A percentile compares a stretch with the other conserved stretches of the same genome.
phyloP scores from a whole-genome alignment of 306 rosid species.

The Rosa rugosa region DNA sequence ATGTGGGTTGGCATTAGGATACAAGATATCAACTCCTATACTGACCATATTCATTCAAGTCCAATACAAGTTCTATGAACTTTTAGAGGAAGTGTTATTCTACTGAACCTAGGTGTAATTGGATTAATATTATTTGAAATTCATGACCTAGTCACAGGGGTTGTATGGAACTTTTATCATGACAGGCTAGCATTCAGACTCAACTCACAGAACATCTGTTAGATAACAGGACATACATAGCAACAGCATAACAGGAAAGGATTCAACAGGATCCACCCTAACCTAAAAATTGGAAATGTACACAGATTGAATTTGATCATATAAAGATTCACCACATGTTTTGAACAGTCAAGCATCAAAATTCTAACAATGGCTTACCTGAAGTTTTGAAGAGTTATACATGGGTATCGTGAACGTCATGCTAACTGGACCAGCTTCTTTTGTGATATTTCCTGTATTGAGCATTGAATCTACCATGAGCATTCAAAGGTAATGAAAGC shows the following conservation, averaged over 20 bases:
- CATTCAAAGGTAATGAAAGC: slow-evolving; percentile 16
- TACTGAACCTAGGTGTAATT: background rate
- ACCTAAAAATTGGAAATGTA: background rate
- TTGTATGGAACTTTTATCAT: background rate
- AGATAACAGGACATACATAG: slow-evolving; percentile 11
- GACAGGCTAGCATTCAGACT: slow-evolving; percentile 10
- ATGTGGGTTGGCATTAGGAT: background rate
- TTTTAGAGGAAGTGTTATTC: background rate
- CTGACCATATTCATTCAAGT: background rate
- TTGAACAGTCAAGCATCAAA: slow-evolving; percentile 16
- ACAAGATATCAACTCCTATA: background rate
- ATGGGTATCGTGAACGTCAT: slow-evolving; percentile 88
- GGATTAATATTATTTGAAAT: background rate
- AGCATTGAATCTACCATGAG: slow-evolving; percentile 27
- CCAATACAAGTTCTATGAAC: background rate
- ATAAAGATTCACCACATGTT: background rate
- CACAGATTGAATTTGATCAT: background rate
- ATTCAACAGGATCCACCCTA: background rate
- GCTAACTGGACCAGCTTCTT: slow-evolving; percentile 88
- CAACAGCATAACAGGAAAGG: slow-evolving; percentile 7
- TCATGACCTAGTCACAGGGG: background rate
- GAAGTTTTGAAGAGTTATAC: slow-evolving; percentile 75
- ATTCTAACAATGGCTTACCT: slow-evolving; percentile 42
- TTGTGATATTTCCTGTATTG: slow-evolving; percentile 61
- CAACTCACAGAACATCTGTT: slow-evolving; percentile 8